These are phyloP conservation scores for Gillenia trifoliata DNA, from an alignment of 306 rosid species.

Conservation along the genomic window DNA sequence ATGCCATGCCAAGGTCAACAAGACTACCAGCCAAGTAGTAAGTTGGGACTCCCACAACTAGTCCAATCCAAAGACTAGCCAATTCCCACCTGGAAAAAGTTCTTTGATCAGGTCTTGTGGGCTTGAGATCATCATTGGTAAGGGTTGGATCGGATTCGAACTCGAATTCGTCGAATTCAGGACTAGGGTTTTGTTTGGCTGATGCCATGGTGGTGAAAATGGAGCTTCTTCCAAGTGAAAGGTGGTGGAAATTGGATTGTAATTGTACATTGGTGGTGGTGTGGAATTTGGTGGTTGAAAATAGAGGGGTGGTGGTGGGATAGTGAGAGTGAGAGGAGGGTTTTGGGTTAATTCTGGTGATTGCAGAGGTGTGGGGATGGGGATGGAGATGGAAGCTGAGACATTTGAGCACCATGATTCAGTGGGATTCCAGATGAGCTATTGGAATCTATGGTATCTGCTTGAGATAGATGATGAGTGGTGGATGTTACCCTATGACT, in stretches of 20 bases:
- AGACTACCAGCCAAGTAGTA: conserved; percentile 85
- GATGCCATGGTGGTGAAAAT: conserved; percentile 22
- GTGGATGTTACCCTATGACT: conserved; percentile 8
- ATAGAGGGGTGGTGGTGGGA: background rate
- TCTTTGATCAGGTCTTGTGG: conserved; percentile 49
- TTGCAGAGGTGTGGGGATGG: conserved; percentile 19
- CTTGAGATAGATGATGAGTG: conserved; percentile 26
- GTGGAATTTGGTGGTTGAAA: conserved; percentile 6
- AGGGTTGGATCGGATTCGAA: conserved; percentile 45
- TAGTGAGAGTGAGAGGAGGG: conserved; percentile 2
- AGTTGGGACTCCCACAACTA: conserved; percentile 88
- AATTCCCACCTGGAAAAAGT: conserved; percentile 65
- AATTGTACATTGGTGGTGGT: background rate
- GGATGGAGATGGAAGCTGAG: conserved; percentile 32
- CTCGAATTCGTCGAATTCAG: conserved; percentile 12
- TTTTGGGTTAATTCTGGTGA: conserved; percentile 6
- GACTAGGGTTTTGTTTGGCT: background rate
- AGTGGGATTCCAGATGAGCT: conserved; percentile 2
- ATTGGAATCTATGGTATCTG: conserved; percentile 2
- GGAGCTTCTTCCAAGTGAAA: conserved; percentile 19
- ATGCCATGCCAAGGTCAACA: conserved; percentile 93
- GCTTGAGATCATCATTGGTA: conserved; percentile 70
- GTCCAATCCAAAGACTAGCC: conserved; percentile 75
- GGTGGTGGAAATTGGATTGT: background rate
- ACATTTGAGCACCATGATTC: conserved; percentile 35